A percentile compares a stretch with the other conserved stretches of the same genome.
Evolutionary conservation across 495 filamentous ascomycete species (phyloP).

Genomic region (Cenococcum geophilum): DNA sequence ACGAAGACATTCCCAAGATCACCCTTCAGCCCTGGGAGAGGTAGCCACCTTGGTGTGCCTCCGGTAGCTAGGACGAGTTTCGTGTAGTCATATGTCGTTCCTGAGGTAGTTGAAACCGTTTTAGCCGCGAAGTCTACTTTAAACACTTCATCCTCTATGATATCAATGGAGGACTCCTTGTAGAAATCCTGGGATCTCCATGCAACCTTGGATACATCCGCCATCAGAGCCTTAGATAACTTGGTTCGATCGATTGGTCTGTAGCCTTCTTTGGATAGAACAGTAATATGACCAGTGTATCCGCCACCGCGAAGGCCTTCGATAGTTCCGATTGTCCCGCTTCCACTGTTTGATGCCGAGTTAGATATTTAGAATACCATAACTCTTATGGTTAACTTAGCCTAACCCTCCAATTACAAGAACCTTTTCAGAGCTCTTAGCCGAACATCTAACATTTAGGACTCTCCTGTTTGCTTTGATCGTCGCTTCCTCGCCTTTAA

Average conservation of each 20-base stretch:
- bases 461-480: conserved; percentile 70
- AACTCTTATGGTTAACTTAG: conserved; percentile 36
- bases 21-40: conserved; percentile 73
- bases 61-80: conserved; percentile 89
- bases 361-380: background rate
- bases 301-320: conserved; percentile 76
- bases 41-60: conserved; percentile 69
- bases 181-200: conserved; percentile 73
- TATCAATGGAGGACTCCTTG: conserved; percentile 63
- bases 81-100: conserved; percentile 65
- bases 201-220: conserved; percentile 71
- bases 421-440: conserved; percentile 60
- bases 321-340: conserved; percentile 69
- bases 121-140: conserved; percentile 69
- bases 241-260: conserved; percentile 89
- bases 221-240: conserved; percentile 86
- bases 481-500: conserved; percentile 69
- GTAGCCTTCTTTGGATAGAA: conserved; percentile 79
- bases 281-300: conserved; percentile 72
- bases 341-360: conserved; percentile 49
- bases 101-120: conserved; percentile 64
- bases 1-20: conserved; percentile 81
- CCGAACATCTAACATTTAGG: conserved; percentile 65
- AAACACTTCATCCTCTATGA: conserved; percentile 67
- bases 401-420: conserved; percentile 71